Base-by-base conservation (phyloP, 2,329 filamentous ascomycete species). In the Sporothrix euskadiensis region DNA sequence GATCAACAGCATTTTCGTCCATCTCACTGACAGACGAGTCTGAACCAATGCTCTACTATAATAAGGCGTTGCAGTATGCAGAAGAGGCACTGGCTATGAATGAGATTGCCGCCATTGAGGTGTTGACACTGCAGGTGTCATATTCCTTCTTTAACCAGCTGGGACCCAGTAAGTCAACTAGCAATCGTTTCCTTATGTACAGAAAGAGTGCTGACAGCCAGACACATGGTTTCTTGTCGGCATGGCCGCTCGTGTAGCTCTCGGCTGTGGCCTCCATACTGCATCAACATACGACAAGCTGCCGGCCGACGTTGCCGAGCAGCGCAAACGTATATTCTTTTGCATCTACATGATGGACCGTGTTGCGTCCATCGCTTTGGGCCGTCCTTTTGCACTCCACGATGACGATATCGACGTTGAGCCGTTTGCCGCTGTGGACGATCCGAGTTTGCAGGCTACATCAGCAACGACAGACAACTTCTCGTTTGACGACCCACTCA, bases 261-360 rank as follows among this genome's bases (percentile, higher is more conserved):
- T 84, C 0, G 84, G 84, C 14, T 47, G 75, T 1, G 75, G 75
- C 19, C 73, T 76, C 12, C 75, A 76, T 57, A 71, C 75, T 81
- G 75, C 80, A 0, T 79, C 80, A 3, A 78, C 80, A 2, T 84
- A 84, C 57, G 77, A 79, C 7, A 75, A 65, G 4, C 63, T 84
- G 1, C 76, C 82, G 4, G 66, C 78, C 0, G 80, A 82, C 69
- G 78, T 79, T 4, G 77, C 77, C 4, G 78, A 84, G 69, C 78
- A 80, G 52, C 80, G 82, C 7, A 85, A 84, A 66, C 80, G 84
- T 2, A 75, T 85, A 0, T 85, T 85, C 76, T 85, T 83, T 57
- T 84, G 82, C 0, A 78, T 85, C 4, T 85, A 85, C 66, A 85
- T 85, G 83, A 85, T 85, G 84, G 84, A 85, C 77, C 81, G 81